phyloP scores from a whole-genome alignment of 2,329 filamentous ascomycete species.

The Decorospora gaudefroyi region DNA sequence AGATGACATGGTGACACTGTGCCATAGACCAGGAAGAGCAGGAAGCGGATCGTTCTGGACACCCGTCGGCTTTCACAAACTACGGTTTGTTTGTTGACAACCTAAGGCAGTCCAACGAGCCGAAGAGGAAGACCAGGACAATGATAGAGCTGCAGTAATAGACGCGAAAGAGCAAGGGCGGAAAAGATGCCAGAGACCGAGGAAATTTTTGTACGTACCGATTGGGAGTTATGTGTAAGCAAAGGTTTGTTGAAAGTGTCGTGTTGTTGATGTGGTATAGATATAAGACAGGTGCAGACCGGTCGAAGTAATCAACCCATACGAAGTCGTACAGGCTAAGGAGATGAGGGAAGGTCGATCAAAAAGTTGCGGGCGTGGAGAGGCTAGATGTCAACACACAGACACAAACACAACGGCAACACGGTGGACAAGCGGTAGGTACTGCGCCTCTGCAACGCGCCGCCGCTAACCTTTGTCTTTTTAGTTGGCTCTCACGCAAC shows the following conservation, averaged over 20 bases:
- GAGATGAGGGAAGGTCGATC: constrained; percentile 12
- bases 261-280: constrained; percentile 2
- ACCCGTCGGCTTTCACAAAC: too few species aligned
- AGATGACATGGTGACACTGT: too few species aligned
- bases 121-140: neutral
- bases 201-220: constrained; percentile 12
- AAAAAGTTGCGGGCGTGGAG: constrained; percentile 5
- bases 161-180: neutral
- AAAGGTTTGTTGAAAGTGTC: neutral
- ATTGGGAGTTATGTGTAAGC: neutral
- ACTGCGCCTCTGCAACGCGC: constrained; percentile 6
- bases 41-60: too few species aligned
- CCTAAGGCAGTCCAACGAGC: neutral
- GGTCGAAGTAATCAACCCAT: too few species aligned
- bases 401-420: neutral
- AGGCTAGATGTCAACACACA: constrained; percentile 1
- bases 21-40: too few species aligned
- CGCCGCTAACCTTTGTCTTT: constrained; percentile 5
- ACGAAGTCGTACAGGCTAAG: too few species aligned
- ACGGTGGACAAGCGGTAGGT: neutral
- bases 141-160: neutral
- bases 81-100: too few species aligned
- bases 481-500: constrained; percentile 12
- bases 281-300: too few species aligned
- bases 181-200: neutral